Percentiles rank a stretch among this genome's conserved stretches.
These are phyloP conservation scores for Phytophthora capsici DNA, from an alignment of 352 stramenopile species.

Conservation along the genomic window DNA sequence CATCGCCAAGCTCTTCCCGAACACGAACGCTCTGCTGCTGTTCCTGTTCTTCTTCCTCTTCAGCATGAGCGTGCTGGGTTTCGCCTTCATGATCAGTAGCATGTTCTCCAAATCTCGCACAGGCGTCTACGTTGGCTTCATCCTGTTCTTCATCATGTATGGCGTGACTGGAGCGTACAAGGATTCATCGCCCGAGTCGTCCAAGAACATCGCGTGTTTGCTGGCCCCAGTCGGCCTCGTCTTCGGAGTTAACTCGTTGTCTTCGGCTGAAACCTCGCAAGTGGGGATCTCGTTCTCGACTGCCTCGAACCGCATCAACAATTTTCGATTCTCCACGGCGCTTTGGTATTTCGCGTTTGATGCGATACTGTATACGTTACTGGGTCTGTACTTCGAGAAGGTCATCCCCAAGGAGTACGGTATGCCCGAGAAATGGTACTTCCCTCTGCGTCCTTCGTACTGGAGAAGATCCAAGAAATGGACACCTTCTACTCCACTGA, in stretches of 20 bases:
- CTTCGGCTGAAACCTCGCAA: conserved; percentile 51
- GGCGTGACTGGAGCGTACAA: conserved; percentile 52
- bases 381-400: conserved; percentile 89
- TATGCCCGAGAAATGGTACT: conserved; percentile 82
- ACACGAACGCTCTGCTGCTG: conserved; percentile 36
- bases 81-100: conserved; percentile 41
- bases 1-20: conserved; percentile 35
- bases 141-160: conserved; percentile 45
- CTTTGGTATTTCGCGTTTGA: conserved; percentile 84
- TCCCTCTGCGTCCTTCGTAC: conserved; percentile 77
- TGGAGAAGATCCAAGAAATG: conserved; percentile 67
- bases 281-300: conserved; percentile 55
- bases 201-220: conserved; percentile 48
- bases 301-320: conserved; percentile 40
- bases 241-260: conserved; percentile 60
- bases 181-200: conserved; percentile 42
- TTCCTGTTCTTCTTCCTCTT: conserved; percentile 43
- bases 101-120: conserved; percentile 45
- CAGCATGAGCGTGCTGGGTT: conserved; percentile 39
- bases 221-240: conserved; percentile 43
- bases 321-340: conserved; percentile 37
- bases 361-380: conserved; percentile 80
- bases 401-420: conserved; percentile 85
- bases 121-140: conserved; percentile 44
- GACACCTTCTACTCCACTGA: conserved; percentile 59